phyloP scores from a whole-genome alignment of 495 filamentous ascomycete genomes.

The Penicillium simplicissimum region DNA sequence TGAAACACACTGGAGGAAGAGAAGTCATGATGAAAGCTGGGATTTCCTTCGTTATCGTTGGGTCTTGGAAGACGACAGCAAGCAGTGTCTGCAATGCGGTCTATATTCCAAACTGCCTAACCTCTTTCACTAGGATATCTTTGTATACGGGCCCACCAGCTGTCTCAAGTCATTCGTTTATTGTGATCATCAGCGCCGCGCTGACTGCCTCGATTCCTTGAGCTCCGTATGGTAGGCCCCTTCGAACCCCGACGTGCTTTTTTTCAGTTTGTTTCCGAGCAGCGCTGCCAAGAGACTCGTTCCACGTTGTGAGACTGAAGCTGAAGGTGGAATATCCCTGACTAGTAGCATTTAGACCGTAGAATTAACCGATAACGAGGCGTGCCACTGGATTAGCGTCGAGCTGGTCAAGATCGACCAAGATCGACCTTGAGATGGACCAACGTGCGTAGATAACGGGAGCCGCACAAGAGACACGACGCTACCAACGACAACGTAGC shows the following conservation, averaged over 20 bases:
- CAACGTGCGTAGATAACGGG: not conserved
- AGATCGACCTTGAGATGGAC: not conserved
- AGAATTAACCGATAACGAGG: not conserved
- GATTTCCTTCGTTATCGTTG: not conserved
- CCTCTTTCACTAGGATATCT: not conserved
- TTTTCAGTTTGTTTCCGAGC: too few species aligned
- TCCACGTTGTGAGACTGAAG: too few species aligned
- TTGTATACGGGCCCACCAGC: not conserved
- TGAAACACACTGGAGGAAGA: not conserved
- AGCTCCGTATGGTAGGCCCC: not conserved
- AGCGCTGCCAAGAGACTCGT: too few species aligned
- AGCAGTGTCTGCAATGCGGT: too few species aligned
- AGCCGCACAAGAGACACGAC: not conserved
- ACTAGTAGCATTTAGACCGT: not conserved
- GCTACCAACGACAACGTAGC: not conserved
- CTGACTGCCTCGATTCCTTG: not conserved
- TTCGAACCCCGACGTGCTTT: not conserved
- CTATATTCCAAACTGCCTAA: not conserved
- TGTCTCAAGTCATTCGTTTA: too few species aligned
- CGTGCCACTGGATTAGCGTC: not conserved
- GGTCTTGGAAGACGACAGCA: too few species aligned
- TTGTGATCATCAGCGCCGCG: too few species aligned
- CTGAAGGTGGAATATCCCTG: not conserved
- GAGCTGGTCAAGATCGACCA: not conserved
- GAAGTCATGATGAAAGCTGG: not conserved